These are phyloP conservation scores for Raffaelea ambrosiae DNA, from an alignment of 2,329 filamentous ascomycete species.

Conservation along the genomic window DNA sequence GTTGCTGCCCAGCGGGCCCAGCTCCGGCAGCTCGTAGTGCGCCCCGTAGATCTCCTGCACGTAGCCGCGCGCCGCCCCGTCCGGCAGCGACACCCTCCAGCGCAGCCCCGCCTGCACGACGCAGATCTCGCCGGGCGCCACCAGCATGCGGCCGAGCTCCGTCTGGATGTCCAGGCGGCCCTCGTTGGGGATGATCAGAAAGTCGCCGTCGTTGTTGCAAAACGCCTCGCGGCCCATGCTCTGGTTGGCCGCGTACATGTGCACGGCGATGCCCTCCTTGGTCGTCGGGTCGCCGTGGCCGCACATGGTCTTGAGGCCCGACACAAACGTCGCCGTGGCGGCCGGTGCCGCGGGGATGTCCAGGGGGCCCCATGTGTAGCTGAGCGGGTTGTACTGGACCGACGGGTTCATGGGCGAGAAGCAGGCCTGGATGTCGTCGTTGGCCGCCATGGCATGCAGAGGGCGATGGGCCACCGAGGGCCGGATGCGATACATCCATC, in stretches of 20 bases:
- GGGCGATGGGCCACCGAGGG: slow-evolving; percentile 23
- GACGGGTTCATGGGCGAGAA: slow-evolving; percentile 37
- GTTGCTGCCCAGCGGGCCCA: slow-evolving; percentile 58
- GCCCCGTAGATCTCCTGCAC: slow-evolving; percentile 59
- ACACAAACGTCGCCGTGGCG: slow-evolving; percentile 22
- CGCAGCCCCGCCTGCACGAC: slow-evolving; percentile 61
- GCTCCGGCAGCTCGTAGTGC: slow-evolving; percentile 57
- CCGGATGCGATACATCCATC: slow-evolving; percentile 25
- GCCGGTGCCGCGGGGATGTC: slow-evolving; percentile 15
- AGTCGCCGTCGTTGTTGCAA: slow-evolving; percentile 57
- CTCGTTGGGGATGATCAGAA: slow-evolving; percentile 57
- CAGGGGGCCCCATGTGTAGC: slow-evolving; percentile 22
- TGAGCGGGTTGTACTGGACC: slow-evolving; percentile 16
- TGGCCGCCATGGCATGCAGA: neutral
- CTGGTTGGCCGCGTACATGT: slow-evolving; percentile 37
- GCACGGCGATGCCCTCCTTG: slow-evolving; percentile 38
- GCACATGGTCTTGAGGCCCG: slow-evolving; percentile 37
- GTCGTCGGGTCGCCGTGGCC: slow-evolving; percentile 41
- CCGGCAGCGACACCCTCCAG: slow-evolving; percentile 47
- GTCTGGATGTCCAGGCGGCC: slow-evolving; percentile 60
- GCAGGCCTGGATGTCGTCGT: slow-evolving; percentile 26
- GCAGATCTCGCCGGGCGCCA: slow-evolving; percentile 59
- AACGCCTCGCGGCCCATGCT: slow-evolving; percentile 39
- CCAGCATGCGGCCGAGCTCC: slow-evolving; percentile 47
- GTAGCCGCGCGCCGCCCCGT: slow-evolving; percentile 37